These are phyloP conservation scores for Pseudopediastrum boryanum DNA, from an alignment of 139 green algal species.

Conservation along the genomic window DNA sequence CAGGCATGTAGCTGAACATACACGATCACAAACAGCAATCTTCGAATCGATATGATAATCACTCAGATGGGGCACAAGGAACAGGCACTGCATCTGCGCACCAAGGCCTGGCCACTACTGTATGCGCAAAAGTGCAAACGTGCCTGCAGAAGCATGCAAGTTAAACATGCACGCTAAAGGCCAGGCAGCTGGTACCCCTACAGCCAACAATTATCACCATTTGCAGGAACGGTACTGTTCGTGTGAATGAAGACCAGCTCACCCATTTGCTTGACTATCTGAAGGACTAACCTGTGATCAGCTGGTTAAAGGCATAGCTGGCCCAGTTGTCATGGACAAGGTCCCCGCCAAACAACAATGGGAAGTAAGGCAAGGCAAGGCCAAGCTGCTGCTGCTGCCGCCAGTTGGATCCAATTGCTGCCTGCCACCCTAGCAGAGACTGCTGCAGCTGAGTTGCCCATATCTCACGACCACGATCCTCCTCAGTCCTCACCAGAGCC, in stretches of 20 bases:
- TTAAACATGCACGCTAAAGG: too few species aligned
- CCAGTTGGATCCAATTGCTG: slow-evolving; percentile 26
- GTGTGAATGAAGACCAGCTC: background rate
- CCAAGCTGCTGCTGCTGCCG: slow-evolving; percentile 43
- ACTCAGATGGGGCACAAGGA: too few species aligned
- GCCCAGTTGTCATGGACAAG: slow-evolving; percentile 12
- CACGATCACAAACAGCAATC: too few species aligned
- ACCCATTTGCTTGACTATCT: background rate
- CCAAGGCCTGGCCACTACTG: too few species aligned
- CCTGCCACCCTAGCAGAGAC: slow-evolving; percentile 39
- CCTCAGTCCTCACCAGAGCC: too few species aligned
- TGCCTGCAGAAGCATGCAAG: too few species aligned
- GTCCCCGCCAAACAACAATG: background rate
- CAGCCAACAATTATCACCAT: background rate
- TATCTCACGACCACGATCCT: too few species aligned
- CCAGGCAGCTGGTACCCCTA: too few species aligned
- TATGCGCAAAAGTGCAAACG: too few species aligned
- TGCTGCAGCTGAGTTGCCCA: slow-evolving; percentile 53
- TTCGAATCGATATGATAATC: too few species aligned
- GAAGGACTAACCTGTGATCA: slow-evolving; percentile 18
- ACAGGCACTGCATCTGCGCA: too few species aligned
- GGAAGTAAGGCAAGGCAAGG: slow-evolving; percentile 48
- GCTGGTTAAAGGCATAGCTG: slow-evolving; percentile 12
- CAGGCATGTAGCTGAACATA: too few species aligned
- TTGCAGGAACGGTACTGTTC: background rate